Evolutionary conservation across 495 filamentous ascomycete genomes (phyloP), one percentile per base, ranked within the genome.

Genomic region (Echria macrotheca): DNA sequence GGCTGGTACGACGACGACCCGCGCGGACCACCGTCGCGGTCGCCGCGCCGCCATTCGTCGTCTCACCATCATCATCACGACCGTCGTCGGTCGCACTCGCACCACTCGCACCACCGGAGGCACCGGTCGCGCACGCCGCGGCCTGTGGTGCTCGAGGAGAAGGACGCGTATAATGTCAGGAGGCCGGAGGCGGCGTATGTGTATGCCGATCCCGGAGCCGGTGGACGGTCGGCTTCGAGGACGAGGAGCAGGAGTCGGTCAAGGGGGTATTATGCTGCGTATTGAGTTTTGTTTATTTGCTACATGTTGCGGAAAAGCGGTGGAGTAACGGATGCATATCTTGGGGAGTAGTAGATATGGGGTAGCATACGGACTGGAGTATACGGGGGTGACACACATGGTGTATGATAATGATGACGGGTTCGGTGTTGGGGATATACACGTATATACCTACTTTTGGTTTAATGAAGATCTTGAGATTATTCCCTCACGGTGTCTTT

Each of bases 1-100:
- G 58, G 53, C 11, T 60, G 53, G 54, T 60, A 63, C 48, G 57
- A 60, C 47, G 57, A 63, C 40, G 29, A 26, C n/a, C 31, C 23
- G 15, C 17, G 11, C 19, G n/a, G 37, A n/a, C 31, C 45, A 9
- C 47, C 54, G 31, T 40, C 53, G 4, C 31, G 45, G 28, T 56
- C 53, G 5, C 24, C 44, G 22, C 38, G 38, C 45, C 18, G 26
- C 11, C 28, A 24, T 17, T 8, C 41, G 41, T 33, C 42, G 22
- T 14, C 29, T 5, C 52, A 47, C 2, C 42, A 50, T 19, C 52
- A 55, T 32, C 54, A 45, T n/a, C 9, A 21, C 9, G 12, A 15
- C 24, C 26, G 14, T 8, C 19, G 7, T 8, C 22, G 42, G 26
- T 44, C 42, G 26, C 42, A 23, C n/a, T 44, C 40, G 14, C 54